Evolutionary conservation across 148 eudicot genomes (phyloP).

Genomic region (Dysphania ambrosioides): DNA sequence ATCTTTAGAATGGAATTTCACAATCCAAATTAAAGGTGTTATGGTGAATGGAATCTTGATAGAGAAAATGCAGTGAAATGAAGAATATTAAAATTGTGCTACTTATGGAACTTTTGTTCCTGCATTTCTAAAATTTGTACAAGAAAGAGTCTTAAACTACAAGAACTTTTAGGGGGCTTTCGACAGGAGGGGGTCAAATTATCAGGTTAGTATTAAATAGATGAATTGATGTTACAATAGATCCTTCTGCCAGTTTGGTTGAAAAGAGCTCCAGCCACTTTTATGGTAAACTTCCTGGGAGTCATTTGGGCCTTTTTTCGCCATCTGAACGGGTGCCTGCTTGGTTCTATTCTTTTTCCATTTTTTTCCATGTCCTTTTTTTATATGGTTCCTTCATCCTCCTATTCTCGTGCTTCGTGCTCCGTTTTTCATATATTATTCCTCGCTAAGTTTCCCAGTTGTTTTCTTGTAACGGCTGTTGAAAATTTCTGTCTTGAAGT

Average conservation of each 20-base stretch:
- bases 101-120: not conserved
- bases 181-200: not conserved
- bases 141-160: not conserved
- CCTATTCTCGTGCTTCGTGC: not conserved
- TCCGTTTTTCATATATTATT: no score
- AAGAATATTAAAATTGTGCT: not conserved
- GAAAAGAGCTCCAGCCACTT: not conserved
- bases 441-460: no score
- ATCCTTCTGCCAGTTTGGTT: not conserved
- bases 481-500: not conserved
- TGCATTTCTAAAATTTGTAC: not conserved
- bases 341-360: no score
- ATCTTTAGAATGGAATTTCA: not conserved
- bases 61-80: not conserved
- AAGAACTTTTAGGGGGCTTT: not conserved
- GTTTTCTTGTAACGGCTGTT: no score
- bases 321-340: not conserved
- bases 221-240: no score
- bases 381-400: not conserved
- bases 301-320: not conserved
- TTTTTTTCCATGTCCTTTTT: no score
- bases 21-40: not conserved
- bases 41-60: not conserved
- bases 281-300: not conserved
- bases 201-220: not conserved